Base-by-base conservation (phyloP, 2,329 filamentous ascomycete species). In the Fusarium musae region DNA sequence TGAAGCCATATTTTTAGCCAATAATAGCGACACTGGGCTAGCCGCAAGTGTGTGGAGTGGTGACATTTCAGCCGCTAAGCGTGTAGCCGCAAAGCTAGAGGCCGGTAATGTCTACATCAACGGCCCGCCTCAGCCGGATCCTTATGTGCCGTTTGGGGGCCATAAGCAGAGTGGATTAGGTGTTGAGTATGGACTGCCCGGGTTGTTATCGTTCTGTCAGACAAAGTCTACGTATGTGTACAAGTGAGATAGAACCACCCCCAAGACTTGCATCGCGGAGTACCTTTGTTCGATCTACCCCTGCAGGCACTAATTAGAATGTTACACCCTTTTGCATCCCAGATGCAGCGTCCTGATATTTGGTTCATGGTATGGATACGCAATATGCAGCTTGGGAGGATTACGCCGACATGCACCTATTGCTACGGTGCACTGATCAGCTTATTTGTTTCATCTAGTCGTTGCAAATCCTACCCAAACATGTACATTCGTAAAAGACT, bases 131-230 rank as follows among this genome's bases (percentile, higher is more conserved):
- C 54, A 57, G 19, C 54, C 56, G 23, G 54, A 59, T 30, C 36
- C 60, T 34, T 21, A 42, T 34, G 60, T 63, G 28, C 60, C 60
- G 37, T 63, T 63, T 36, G 60, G 60, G 5, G 60, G 60, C 2
- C 60, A 60, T 30, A 63, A 63, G 56, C 56, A 59, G 30, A 63
- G 60, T 28, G 60, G 60, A 10, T 32, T 63, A 10, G 60, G 60
- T 3, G 43, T 47, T 42, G 60, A 63, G 43, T 63, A 49, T 30
- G 60, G 60, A n/a, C 3, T 63, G 43, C 36, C 40, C 12, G 60
- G 60, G 16, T 60, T 63, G 23, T 30, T 61, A 6, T 26, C 59
- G 19, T 61, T 56, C 59, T 61, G 59, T 16, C 59, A 61, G 49
- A 44, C 39, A 2, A 61, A 61, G 21, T 56, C 59, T 11, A 43